Evolutionary conservation across 2,329 filamentous ascomycete genomes (phyloP), one percentile per base, ranked within the genome.

Genomic region (Geosmithia flava): DNA sequence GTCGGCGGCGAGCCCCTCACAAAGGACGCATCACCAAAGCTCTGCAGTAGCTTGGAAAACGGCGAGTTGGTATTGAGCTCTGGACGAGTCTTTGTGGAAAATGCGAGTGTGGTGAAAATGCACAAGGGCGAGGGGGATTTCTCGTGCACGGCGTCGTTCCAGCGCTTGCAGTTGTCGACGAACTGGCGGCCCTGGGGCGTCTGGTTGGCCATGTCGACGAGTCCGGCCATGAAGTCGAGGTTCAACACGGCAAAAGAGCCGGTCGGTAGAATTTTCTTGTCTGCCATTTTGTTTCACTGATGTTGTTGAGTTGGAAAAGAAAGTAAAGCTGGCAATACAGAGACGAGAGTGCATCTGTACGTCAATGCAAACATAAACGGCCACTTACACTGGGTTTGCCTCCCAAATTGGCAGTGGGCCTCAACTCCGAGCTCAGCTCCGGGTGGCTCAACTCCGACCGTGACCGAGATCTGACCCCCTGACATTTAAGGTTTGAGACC

Each of bases 71-170:
- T 55, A 27, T 57, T 54, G 10, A 69, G 49, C 49, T 70, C 64
- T 1, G 61, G 62, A 47, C 65, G 57, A 13, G 52, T 54, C n/a
- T 51, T 49, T n/a, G 55, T 59, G 47, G 66, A 68, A 48, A 62
- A 61, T 42, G 48, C 23, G 33, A 69, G 62, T 23, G 60, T 60
- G 2, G 67, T 63, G 54, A 68, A 69, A 51, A 69, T 63, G 29
- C 53, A 58, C 3, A 67, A 57, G 2, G 66, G 68, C 4, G 56
- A 55, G 8, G 60, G 55, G 27, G 47, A 39, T 45, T 59, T 62
- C 4, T 57, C 49, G 52, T 69, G 66, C 7, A 70, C 59, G 15
- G 67, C 61, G 19, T 67, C 52, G 45, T 65, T 68, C 67, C 67
- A 70, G 10, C 49, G 52, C 5, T 53, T 50, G 33, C 56, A 64